Evolutionary conservation across 768 basidiomycete genomes (phyloP).

Genomic region (Panaeolus cyanescens): DNA sequence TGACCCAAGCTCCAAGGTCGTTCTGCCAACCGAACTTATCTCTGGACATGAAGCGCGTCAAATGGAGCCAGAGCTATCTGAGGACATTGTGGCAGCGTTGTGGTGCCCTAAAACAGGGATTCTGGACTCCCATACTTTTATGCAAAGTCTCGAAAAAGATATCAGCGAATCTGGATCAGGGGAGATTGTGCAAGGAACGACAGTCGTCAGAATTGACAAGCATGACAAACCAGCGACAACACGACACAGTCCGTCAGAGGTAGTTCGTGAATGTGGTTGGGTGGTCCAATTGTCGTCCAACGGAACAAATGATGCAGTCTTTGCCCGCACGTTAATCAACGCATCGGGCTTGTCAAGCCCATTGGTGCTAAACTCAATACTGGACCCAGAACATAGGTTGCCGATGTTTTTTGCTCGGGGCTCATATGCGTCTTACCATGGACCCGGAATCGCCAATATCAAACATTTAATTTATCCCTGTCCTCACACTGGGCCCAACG

Average conservation of each 20-base stretch:
- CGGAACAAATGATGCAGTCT: constrained; percentile 57
- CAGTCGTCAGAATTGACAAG: constrained; percentile 85
- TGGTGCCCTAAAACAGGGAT: constrained; percentile 91
- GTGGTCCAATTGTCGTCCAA: constrained; percentile 79
- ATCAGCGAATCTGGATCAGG: constrained; percentile 70
- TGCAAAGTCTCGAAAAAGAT: constrained; percentile 83
- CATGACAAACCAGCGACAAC: constrained; percentile 29
- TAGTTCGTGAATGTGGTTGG: constrained; percentile 68
- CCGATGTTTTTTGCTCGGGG: constrained; percentile 83
- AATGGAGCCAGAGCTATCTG: constrained; percentile 83
- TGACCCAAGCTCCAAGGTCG: constrained; percentile 19
- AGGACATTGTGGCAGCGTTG: constrained; percentile 69
- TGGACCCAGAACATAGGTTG: constrained; percentile 56
- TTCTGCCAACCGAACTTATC: constrained; percentile 69
- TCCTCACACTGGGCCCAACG: constrained; percentile 61
- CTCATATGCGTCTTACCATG: constrained; percentile 86
- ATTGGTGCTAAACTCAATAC: constrained; percentile 70
- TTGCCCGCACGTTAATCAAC: constrained; percentile 80
- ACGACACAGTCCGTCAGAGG: constrained; percentile 22
- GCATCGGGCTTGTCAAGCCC: constrained; percentile 76
- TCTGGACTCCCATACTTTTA: constrained; percentile 81
- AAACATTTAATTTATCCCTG: constrained; percentile 90
- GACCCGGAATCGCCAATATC: constrained; percentile 69
- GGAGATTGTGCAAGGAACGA: constrained; percentile 75
- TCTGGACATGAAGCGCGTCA: constrained; percentile 64